Conservation (phyloP, 768 basidiomycete genomes). For the Piloderma croceum region DNA sequence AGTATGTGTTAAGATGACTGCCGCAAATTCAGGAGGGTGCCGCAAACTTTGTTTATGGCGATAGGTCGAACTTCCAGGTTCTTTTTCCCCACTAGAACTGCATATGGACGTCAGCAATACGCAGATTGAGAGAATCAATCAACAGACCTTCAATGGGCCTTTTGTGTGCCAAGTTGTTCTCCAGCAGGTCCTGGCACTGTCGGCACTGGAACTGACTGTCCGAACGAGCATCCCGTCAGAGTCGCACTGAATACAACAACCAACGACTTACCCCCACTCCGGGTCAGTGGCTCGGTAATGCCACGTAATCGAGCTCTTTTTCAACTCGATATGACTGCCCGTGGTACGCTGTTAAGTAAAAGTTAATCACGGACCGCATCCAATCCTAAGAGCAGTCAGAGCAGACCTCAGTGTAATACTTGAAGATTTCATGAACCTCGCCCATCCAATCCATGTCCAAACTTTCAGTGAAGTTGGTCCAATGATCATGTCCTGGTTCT, state of each 20-base stretch:
- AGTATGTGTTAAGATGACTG: background rate
- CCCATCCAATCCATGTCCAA: conserved; percentile 98
- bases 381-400: background rate
- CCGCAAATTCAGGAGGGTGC: background rate
- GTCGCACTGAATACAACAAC: conserved; percentile 1
- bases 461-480: conserved; percentile 86
- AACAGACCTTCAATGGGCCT: conserved; percentile 84
- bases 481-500: conserved; percentile 58
- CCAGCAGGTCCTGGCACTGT: conserved; percentile 92
- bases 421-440: conserved; percentile 93
- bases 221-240: conserved; percentile 2
- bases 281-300: conserved; percentile 92
- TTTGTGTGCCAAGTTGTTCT: conserved; percentile 89
- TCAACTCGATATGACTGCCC: conserved; percentile 93
- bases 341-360: conserved; percentile 63
- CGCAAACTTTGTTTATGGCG: conserved; percentile 80
- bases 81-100: conserved; percentile 96
- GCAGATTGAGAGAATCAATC: conserved; percentile 1
- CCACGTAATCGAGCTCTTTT: conserved; percentile 98
- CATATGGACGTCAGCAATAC: background rate
- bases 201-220: conserved; percentile 84
- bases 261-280: conserved; percentile 78
- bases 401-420: conserved; percentile 87
- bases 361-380: conserved; percentile 5
- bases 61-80: conserved; percentile 95